These are phyloP conservation scores for Blastobotrys attinorum DNA, from an alignment of 805 yeast species.

Conservation along the genomic window DNA sequence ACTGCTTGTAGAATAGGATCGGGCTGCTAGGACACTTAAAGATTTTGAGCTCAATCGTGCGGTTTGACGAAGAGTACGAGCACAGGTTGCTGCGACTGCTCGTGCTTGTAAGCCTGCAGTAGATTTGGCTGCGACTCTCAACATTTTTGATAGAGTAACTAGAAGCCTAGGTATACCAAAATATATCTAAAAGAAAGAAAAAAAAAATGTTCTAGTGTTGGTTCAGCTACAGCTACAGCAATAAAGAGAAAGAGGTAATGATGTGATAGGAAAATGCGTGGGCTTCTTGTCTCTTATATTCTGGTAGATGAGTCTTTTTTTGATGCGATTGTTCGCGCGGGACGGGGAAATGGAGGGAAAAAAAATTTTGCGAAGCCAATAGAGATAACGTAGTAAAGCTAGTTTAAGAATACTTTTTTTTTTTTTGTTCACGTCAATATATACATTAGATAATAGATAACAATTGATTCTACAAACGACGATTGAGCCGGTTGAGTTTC, in stretches of 20 bases:
- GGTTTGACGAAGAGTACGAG: background rate
- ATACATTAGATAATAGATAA: background rate
- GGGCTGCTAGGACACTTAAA: background rate
- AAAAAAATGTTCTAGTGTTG: too few species aligned
- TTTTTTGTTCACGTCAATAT: background rate
- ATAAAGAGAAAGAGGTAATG: too few species aligned
- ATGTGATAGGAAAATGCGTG: too few species aligned
- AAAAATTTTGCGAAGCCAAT: background rate
- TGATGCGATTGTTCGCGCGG: background rate
- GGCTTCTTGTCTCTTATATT: too few species aligned
- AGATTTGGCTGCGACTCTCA: constrained; percentile 1
- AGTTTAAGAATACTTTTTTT: background rate
- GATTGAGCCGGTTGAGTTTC: constrained; percentile 69
- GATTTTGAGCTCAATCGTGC: background rate
- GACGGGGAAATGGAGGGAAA: background rate
- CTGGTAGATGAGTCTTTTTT: constrained; percentile 2
- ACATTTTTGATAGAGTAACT: too few species aligned
- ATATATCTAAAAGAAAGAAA: too few species aligned
- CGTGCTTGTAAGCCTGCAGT: background rate
- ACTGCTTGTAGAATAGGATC: background rate
- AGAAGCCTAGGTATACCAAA: too few species aligned
- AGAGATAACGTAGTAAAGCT: background rate
- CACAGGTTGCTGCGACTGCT: background rate
- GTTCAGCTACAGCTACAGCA: too few species aligned
- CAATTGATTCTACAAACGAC: constrained; percentile 14